Conservation (phyloP, 1,284 basidiomycete genomes). For the Bjerkandera adusta region DNA sequence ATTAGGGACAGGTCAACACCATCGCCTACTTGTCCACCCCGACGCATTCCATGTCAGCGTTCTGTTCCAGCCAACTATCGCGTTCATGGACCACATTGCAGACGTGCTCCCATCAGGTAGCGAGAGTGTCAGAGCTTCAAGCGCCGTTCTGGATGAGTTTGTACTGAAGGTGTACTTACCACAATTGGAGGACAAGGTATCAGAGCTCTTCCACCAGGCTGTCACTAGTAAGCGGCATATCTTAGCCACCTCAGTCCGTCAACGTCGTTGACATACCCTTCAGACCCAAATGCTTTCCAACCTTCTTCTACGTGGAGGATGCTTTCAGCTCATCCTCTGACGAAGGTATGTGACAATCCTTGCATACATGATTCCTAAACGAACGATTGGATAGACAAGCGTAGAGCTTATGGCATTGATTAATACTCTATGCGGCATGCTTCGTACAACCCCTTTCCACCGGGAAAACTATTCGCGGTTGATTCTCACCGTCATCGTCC, state of each 20-base stretch:
- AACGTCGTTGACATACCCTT: not conserved
- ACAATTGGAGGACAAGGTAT: conserved; percentile 94
- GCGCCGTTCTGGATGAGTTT: conserved; percentile 87
- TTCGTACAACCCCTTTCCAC: conserved; percentile 94
- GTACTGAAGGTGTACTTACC: conserved; percentile 93
- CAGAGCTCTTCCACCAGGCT: conserved; percentile 82
- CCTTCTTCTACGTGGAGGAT: conserved; percentile 64
- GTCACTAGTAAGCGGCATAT: conserved; percentile 63
- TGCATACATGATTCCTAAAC: not conserved
- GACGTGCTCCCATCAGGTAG: conserved; percentile 73
- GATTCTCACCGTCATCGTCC: conserved; percentile 93
- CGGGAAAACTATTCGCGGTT: conserved; percentile 92
- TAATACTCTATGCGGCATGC: conserved; percentile 91
- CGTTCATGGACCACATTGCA: conserved; percentile 77
- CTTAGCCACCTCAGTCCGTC: conserved; percentile 3
- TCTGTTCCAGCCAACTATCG: conserved; percentile 90
- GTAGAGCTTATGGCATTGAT: conserved; percentile 88
- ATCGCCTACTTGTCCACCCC: conserved; percentile 84
- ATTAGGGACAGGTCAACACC: conserved; percentile 71
- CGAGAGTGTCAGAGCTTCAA: conserved; percentile 72
- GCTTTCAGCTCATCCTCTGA: conserved; percentile 68
- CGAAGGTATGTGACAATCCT: conserved; percentile 57
- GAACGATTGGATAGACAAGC: conserved; percentile 51
- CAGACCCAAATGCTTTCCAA: conserved; percentile 84
- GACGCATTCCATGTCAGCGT: conserved; percentile 95